Conservation (phyloP, 371 early-diverging fungal genomes). For the Thermomucor indicae-seudaticae region DNA sequence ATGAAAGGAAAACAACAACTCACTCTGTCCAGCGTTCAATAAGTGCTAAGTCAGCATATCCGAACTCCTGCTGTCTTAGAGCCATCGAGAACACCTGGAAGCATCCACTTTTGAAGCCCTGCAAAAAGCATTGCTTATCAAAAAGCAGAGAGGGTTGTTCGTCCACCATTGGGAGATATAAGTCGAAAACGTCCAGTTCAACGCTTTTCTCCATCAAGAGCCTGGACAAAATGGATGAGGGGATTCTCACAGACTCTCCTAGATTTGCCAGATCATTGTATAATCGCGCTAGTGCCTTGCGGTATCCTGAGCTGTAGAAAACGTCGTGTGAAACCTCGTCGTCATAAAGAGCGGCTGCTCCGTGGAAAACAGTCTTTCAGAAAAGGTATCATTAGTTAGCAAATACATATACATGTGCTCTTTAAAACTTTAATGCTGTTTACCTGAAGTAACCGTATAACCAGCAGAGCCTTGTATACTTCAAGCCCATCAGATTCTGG, state of each 20-base stretch:
- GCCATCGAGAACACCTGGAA: conserved; percentile 34
- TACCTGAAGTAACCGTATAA: conserved; percentile 43
- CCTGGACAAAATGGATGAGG: conserved; percentile 15
- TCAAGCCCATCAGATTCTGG: conserved; percentile 9
- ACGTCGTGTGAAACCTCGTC: too few relatives aligned
- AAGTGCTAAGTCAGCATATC: conserved; percentile 26
- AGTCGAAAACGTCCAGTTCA: conserved; percentile 49
- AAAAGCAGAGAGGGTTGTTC: conserved; percentile 6
- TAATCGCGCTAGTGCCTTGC: conserved; percentile 12
- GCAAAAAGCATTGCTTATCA: conserved; percentile 26
- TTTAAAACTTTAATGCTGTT: neutral
- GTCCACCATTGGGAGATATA: conserved; percentile 38
- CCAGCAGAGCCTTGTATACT: conserved; percentile 35
- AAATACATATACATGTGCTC: too few relatives aligned
- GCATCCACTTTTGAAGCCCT: conserved; percentile 31
- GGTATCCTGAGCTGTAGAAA: too few relatives aligned
- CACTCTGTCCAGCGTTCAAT: conserved; percentile 45
- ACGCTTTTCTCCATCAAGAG: conserved; percentile 55
- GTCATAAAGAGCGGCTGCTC: conserved; percentile 29
- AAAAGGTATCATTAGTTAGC: neutral
- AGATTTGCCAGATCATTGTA: conserved; percentile 23
- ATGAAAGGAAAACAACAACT: neutral
- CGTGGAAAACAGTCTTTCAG: conserved; percentile 34
- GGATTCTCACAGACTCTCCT: conserved; percentile 30
- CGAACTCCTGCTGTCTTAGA: conserved; percentile 24